Evolutionary conservation across 768 basidiomycete species (phyloP).

Genomic region (Lactarius tabidus): DNA sequence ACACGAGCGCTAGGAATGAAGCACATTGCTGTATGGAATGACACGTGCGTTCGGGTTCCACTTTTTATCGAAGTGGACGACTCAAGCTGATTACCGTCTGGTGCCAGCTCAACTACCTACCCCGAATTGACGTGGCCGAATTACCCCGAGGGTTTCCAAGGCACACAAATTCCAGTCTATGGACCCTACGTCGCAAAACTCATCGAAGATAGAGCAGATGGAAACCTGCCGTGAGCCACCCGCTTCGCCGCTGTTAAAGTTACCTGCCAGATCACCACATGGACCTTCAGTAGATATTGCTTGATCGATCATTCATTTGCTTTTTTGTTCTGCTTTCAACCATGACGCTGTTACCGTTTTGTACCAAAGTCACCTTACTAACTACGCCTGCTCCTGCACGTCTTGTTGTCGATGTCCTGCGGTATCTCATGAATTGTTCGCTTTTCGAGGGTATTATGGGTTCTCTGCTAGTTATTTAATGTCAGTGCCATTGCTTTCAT

Average conservation of each 20-base stretch:
- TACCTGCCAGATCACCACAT: background rate
- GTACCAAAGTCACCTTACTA: background rate
- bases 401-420: background rate
- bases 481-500: background rate
- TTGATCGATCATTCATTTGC: background rate
- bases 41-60: conserved; percentile 46
- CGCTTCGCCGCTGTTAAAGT: background rate
- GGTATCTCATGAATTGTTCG: background rate
- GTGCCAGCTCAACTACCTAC: conserved; percentile 36
- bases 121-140: conserved; percentile 49
- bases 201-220: conserved; percentile 64
- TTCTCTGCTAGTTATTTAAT: background rate
- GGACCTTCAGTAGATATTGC: background rate
- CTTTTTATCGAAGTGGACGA: background rate
- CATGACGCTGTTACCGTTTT: background rate
- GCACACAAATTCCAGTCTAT: conserved; percentile 67
- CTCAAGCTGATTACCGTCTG: background rate
- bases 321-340: background rate
- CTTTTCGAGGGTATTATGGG: background rate
- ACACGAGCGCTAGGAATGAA: conserved; percentile 64
- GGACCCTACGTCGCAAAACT: conserved; percentile 61
- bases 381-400: no score
- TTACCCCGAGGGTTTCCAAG: conserved; percentile 88
- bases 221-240: conserved; percentile 25
- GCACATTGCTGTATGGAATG: conserved; percentile 79